A percentile compares a stretch with the other conserved stretches of the same genome.
These are phyloP conservation scores for Globomyces sp. DNA, from an alignment of 371 early-diverging fungal genomes.

Conservation along the genomic window DNA sequence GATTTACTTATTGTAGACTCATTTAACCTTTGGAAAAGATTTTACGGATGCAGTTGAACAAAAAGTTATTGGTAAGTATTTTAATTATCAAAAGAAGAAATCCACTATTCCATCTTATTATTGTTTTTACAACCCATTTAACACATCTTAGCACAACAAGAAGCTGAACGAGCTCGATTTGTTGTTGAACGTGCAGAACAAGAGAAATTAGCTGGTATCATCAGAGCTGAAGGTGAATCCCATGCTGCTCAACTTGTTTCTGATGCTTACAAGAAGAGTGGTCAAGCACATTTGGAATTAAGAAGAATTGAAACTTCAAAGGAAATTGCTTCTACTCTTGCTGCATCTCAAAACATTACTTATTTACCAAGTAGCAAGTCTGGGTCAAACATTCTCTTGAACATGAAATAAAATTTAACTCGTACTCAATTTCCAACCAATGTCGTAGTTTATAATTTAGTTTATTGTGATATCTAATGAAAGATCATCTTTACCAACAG, in stretches of 20 bases:
- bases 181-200: slow-evolving; percentile 96
- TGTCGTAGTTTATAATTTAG: no score
- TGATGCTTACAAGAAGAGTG: slow-evolving; percentile 78
- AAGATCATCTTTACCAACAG: no score
- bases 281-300: slow-evolving; percentile 89
- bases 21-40: slow-evolving; percentile 95
- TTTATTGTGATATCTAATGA: no score
- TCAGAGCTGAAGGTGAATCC: slow-evolving; percentile 98
- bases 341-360: slow-evolving; percentile 82
- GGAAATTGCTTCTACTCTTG: slow-evolving; percentile 92
- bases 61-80: slow-evolving; percentile 33
- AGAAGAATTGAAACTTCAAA: slow-evolving; percentile 96
- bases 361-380: slow-evolving; percentile 76
- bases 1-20: slow-evolving; percentile 59
- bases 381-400: slow-evolving; percentile 57
- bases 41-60: slow-evolving; percentile 72
- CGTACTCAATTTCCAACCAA: no score
- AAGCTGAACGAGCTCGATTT: slow-evolving; percentile 95
- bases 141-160: slow-evolving; percentile 54
- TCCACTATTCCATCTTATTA: neutral
- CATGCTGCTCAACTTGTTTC: slow-evolving; percentile 88
- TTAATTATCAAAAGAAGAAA: slow-evolving; percentile 16
- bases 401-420: slow-evolving; percentile 30
- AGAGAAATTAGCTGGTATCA: slow-evolving; percentile 95
- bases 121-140: slow-evolving; percentile 3